Conservation (phyloP, 345 rosid genomes). For the Citrus unshiu region DNA sequence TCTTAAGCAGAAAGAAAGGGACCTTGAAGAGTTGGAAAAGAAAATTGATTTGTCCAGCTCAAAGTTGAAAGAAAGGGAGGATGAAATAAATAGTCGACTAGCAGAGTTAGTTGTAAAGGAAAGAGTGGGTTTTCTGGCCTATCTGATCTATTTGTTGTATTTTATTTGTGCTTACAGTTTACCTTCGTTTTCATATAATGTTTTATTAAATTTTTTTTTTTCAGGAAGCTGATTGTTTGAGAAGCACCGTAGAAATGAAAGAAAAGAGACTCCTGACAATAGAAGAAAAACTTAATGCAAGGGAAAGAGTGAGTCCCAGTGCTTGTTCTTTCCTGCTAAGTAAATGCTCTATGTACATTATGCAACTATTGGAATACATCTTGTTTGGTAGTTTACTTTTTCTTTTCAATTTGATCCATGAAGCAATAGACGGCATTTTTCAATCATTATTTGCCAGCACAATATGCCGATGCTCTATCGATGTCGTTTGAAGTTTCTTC, state of each 20-base stretch:
- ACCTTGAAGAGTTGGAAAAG: constrained; percentile 51
- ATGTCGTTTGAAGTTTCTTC: not conserved
- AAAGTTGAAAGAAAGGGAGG: constrained; percentile 58
- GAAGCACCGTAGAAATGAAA: constrained; percentile 41
- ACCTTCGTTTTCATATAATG: constrained; percentile 7
- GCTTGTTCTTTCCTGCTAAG: constrained; percentile 3
- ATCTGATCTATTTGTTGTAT: not conserved
- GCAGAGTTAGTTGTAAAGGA: constrained; percentile 57
- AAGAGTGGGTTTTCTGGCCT: constrained; percentile 39
- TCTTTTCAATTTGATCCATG: not conserved
- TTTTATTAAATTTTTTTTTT: constrained; percentile 16
- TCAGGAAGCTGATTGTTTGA: constrained; percentile 47
- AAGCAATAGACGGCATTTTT: not conserved
- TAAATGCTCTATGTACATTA: not conserved
- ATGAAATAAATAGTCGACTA: constrained; percentile 37
- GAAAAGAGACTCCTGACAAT: constrained; percentile 52
- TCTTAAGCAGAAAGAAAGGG: constrained; percentile 49
- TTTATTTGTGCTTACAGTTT: not conserved
- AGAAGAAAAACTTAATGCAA: constrained; percentile 66
- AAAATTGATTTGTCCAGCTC: constrained; percentile 42
- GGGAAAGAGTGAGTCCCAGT: constrained; percentile 61
- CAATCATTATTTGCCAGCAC: not conserved
- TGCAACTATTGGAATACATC: not conserved
- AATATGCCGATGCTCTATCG: not conserved
- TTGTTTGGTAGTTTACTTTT: not conserved